These are phyloP conservation scores for Pichia insulana DNA, from an alignment of 805 yeast species.

Conservation along the genomic window DNA sequence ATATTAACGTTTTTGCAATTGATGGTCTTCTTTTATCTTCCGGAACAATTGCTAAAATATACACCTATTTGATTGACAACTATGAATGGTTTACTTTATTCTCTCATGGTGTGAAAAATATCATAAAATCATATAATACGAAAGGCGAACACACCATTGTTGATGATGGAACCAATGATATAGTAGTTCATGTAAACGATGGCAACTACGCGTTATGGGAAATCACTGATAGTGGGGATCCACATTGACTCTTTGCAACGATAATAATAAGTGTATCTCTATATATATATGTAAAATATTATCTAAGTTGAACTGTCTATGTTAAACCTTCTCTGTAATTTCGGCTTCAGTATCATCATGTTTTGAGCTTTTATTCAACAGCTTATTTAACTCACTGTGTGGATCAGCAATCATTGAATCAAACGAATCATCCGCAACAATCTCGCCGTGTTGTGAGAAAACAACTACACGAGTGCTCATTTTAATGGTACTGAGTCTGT, in stretches of 20 bases:
- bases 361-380: slow-evolving; percentile 28
- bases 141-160: slow-evolving; percentile 22
- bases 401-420: slow-evolving; percentile 40
- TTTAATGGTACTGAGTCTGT: slow-evolving; percentile 78
- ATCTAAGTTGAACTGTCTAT: no score
- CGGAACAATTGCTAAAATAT: neutral
- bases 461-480: slow-evolving; percentile 78
- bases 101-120: slow-evolving; percentile 23
- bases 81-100: slow-evolving; percentile 22
- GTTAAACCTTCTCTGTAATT: slow-evolving; percentile 3
- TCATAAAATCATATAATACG: slow-evolving; percentile 20
- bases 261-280: neutral
- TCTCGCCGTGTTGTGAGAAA: slow-evolving; percentile 56
- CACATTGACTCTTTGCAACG: slow-evolving; percentile 11
- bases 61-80: neutral
- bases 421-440: slow-evolving; percentile 64
- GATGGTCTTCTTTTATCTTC: slow-evolving; percentile 1
- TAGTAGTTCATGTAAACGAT: slow-evolving; percentile 14
- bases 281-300: neutral
- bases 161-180: slow-evolving; percentile 25
- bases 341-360: slow-evolving; percentile 22
- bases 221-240: slow-evolving; percentile 23
- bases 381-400: slow-evolving; percentile 35
- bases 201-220: slow-evolving; percentile 23
- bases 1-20: slow-evolving; percentile 1